phyloP scores from a whole-genome alignment of 345 rosid genomes.

The Syzygium jambos region DNA sequence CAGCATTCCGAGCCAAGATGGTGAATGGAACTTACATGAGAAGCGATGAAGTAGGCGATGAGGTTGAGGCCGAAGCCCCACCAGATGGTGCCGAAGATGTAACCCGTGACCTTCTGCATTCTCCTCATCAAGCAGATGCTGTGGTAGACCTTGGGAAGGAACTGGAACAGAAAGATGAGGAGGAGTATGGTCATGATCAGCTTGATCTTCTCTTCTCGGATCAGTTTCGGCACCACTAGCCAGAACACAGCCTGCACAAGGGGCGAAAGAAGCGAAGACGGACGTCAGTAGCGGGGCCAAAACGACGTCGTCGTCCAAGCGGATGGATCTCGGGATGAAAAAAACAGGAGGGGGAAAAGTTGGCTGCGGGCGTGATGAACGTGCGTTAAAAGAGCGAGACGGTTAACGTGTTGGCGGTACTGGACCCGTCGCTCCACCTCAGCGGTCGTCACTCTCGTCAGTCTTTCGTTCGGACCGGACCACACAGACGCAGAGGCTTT shows the following conservation, averaged over 20 bases:
- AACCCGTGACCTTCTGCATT: slow-evolving; percentile 87
- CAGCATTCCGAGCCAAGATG: neutral
- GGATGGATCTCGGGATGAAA: neutral
- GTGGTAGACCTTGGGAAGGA: slow-evolving; percentile 85
- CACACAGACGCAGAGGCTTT: neutral
- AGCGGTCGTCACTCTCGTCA: neutral
- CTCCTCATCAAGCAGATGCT: slow-evolving; percentile 60
- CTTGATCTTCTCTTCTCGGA: slow-evolving; percentile 54
- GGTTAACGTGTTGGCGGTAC: neutral
- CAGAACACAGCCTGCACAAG: slow-evolving; percentile 68
- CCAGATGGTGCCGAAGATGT: slow-evolving; percentile 92
- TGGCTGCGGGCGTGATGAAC: neutral
- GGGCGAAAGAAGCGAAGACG: neutral
- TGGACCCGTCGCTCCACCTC: neutral
- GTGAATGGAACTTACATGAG: slow-evolving; percentile 43
- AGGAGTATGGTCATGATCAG: slow-evolving; percentile 60
- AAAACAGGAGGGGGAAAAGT: neutral
- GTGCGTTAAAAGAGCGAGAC: neutral
- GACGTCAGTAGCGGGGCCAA: neutral
- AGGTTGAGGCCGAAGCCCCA: slow-evolving; percentile 94
- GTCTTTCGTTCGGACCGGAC: neutral
- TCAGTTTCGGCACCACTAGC: slow-evolving; percentile 56
- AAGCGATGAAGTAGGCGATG: slow-evolving; percentile 85
- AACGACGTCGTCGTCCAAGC: neutral
- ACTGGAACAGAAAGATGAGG: slow-evolving; percentile 44